Conservation (phyloP, 2,329 filamentous ascomycete species). For the Colletotrichum higginsianum region DNA sequence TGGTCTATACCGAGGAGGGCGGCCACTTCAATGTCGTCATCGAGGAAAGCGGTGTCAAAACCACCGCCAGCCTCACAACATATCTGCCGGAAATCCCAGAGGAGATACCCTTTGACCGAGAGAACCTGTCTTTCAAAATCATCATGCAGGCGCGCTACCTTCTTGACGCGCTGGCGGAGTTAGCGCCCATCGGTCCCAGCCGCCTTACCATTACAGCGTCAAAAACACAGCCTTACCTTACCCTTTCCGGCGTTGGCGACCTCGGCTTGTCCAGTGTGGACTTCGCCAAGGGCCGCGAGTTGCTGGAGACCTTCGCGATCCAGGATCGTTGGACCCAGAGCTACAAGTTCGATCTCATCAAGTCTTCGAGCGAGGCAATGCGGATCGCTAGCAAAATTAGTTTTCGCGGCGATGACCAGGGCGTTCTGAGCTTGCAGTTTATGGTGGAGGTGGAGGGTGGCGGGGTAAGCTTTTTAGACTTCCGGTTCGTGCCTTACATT, state of each 20-base stretch:
- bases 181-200: slow-evolving; percentile 79
- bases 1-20: slow-evolving; percentile 83
- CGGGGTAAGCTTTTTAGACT: slow-evolving; percentile 83
- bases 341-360: slow-evolving; percentile 91
- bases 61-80: slow-evolving; percentile 90
- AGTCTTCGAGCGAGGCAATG: slow-evolving; percentile 93
- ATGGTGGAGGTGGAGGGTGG: slow-evolving; percentile 89
- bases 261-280: slow-evolving; percentile 76
- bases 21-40: slow-evolving; percentile 87
- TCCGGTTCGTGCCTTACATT: slow-evolving; percentile 82
- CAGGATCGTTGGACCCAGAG: slow-evolving; percentile 73
- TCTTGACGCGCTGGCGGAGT: slow-evolving; percentile 79
- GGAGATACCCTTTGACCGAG: slow-evolving; percentile 89
- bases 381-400: slow-evolving; percentile 92
- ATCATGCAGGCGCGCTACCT: slow-evolving; percentile 89
- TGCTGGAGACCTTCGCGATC: slow-evolving; percentile 84
- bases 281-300: slow-evolving; percentile 74
- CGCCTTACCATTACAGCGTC: slow-evolving; percentile 79
- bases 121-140: slow-evolving; percentile 88
- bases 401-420: slow-evolving; percentile 87
- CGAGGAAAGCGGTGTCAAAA: slow-evolving; percentile 88
- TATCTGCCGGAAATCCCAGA: slow-evolving; percentile 83
- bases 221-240: slow-evolving; percentile 78
- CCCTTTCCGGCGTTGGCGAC: slow-evolving; percentile 76
- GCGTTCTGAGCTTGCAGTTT: slow-evolving; percentile 94